A percentile compares a stretch with the other conserved stretches of the same genome.
Conservation (phyloP, 345 rosid species). For the Sisymbrium irio region DNA sequence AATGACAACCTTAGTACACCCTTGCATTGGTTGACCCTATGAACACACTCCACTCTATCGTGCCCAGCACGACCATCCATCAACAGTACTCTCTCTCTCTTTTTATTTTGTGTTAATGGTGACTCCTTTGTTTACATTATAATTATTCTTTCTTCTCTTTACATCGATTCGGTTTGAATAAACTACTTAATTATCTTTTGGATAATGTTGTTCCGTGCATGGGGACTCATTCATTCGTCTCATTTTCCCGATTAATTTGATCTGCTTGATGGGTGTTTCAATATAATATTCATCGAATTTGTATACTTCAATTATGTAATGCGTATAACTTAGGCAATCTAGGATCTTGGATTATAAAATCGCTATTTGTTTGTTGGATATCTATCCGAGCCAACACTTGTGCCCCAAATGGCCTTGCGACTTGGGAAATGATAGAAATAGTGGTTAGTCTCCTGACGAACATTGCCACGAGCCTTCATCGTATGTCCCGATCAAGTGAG, state of each 20-base stretch:
- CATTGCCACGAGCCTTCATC: too few relatives aligned
- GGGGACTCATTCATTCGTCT: constrained; percentile 18
- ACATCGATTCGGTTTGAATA: not conserved
- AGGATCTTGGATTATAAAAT: not conserved
- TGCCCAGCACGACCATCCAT: constrained; percentile 24
- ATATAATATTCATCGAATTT: not conserved
- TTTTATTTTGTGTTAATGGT: not conserved
- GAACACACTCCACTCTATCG: constrained; percentile 11
- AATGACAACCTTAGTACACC: constrained; percentile 29
- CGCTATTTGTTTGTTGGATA: not conserved
- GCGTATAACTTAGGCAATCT: not conserved
- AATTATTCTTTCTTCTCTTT: not conserved
- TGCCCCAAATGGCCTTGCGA: not conserved
- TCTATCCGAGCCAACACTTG: not conserved
- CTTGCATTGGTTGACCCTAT: constrained; percentile 11
- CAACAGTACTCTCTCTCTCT: not conserved
- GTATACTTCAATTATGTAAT: not conserved
- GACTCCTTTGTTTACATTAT: not conserved
- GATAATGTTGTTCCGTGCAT: constrained; percentile 24
- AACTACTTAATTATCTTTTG: not conserved
- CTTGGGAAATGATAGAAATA: not conserved
- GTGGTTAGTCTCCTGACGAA: not conserved
- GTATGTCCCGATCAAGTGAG: too few relatives aligned
- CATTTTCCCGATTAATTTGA: not conserved
- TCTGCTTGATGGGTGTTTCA: not conserved